Conservation (phyloP, 345 rosid genomes). For the Euclidium syriacum region DNA sequence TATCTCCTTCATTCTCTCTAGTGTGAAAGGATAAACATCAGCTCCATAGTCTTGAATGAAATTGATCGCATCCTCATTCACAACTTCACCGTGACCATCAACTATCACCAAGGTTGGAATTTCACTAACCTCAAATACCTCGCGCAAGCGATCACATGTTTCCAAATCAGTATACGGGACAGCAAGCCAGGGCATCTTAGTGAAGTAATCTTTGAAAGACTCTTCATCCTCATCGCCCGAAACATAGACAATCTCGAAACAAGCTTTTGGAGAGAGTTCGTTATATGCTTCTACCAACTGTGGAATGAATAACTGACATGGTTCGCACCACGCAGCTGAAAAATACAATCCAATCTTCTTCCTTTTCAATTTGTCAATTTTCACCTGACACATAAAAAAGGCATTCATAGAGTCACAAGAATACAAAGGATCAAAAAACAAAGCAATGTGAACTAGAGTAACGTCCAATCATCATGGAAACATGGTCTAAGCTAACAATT, state of each 20-base stretch:
- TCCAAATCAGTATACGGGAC: slow-evolving; percentile 62
- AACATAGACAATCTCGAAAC: slow-evolving; percentile 59
- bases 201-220: slow-evolving; percentile 52
- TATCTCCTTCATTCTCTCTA: slow-evolving; percentile 51
- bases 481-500: background rate
- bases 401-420: background rate
- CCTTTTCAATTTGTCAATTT: slow-evolving; percentile 60
- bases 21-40: slow-evolving; percentile 62
- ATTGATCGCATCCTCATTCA: slow-evolving; percentile 42
- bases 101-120: slow-evolving; percentile 69
- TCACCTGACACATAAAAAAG: slow-evolving; percentile 41
- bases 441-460: background rate
- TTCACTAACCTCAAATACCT: slow-evolving; percentile 53
- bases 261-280: slow-evolving; percentile 41
- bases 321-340: slow-evolving; percentile 87
- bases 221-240: slow-evolving; percentile 53
- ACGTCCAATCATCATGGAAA: background rate
- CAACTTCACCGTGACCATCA: slow-evolving; percentile 51
- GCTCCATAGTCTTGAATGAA: slow-evolving; percentile 56
- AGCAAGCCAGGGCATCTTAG: slow-evolving; percentile 89
- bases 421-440: background rate
- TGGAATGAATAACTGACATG: slow-evolving; percentile 66
- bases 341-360: slow-evolving; percentile 76
- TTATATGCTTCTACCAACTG: slow-evolving; percentile 46
- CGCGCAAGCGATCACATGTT: slow-evolving; percentile 42